A percentile compares a stretch with the other conserved stretches of the same genome.
Evolutionary conservation across 2,329 filamentous ascomycete genomes (phyloP).

Genomic region (Talaromyces albobiverticillius): DNA sequence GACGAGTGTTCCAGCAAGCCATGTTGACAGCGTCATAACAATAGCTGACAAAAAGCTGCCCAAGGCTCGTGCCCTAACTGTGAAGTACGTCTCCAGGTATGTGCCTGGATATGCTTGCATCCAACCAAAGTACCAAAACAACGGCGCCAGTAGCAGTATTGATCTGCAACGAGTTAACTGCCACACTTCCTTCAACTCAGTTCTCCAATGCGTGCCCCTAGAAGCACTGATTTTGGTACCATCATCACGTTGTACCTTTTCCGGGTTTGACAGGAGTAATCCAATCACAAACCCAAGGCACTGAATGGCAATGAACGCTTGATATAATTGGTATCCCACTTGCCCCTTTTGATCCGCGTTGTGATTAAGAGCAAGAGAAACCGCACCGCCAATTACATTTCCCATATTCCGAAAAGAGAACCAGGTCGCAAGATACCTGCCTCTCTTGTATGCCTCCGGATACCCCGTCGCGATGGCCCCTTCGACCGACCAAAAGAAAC

Average conservation of each 20-base stretch:
- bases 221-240: slow-evolving; percentile 29
- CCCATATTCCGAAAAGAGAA: slow-evolving; percentile 53
- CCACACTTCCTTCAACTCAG: slow-evolving; percentile 38
- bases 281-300: slow-evolving; percentile 47
- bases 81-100: slow-evolving; percentile 54
- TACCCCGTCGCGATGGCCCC: slow-evolving; percentile 51
- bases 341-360: slow-evolving; percentile 43
- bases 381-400: slow-evolving; percentile 52
- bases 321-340: slow-evolving; percentile 44
- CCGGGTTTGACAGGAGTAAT: slow-evolving; percentile 44
- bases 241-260: slow-evolving; percentile 45
- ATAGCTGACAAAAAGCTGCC: slow-evolving; percentile 45
- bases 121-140: slow-evolving; percentile 44
- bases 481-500: slow-evolving; percentile 52
- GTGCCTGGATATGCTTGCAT: slow-evolving; percentile 55
- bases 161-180: slow-evolving; percentile 42
- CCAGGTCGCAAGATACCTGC: slow-evolving; percentile 33
- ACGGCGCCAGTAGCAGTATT: slow-evolving; percentile 49
- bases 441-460: slow-evolving; percentile 45
- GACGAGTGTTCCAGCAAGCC: slow-evolving; percentile 29
- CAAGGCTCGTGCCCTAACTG: slow-evolving; percentile 48
- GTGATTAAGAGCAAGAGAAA: slow-evolving; percentile 51
- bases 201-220: slow-evolving; percentile 27
- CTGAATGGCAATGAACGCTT: slow-evolving; percentile 36
- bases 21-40: slow-evolving; percentile 42